These are phyloP conservation scores for Arabis hirsuta DNA, from an alignment of 345 rosid species.

Conservation along the genomic window DNA sequence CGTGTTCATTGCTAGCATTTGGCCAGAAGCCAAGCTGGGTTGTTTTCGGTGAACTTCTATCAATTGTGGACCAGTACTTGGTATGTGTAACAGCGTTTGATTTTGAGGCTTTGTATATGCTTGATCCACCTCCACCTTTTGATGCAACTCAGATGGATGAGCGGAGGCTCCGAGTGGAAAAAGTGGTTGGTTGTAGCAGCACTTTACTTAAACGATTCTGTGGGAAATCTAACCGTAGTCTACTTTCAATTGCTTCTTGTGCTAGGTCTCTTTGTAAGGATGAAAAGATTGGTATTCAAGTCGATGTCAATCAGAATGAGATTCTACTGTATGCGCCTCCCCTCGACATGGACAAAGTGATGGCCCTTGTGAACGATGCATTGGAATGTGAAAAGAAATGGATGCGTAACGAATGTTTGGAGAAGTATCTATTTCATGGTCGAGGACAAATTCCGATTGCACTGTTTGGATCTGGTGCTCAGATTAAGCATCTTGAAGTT, in stretches of 20 bases:
- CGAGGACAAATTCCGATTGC: slow-evolving; percentile 64
- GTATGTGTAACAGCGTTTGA: slow-evolving; percentile 90
- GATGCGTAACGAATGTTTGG: slow-evolving; percentile 75
- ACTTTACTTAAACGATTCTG: slow-evolving; percentile 67
- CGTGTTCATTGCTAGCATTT: slow-evolving; percentile 79
- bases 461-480: slow-evolving; percentile 87
- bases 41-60: slow-evolving; percentile 81
- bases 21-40: slow-evolving; percentile 88
- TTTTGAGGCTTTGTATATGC: slow-evolving; percentile 59
- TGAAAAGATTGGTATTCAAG: slow-evolving; percentile 65
- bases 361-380: slow-evolving; percentile 52
- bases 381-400: slow-evolving; percentile 65
- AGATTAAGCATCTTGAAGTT: slow-evolving; percentile 87
- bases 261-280: slow-evolving; percentile 57
- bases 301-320: slow-evolving; percentile 66
- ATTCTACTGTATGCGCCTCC: slow-evolving; percentile 64
- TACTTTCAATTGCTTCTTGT: slow-evolving; percentile 62
- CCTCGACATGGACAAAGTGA: slow-evolving; percentile 58
- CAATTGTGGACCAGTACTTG: slow-evolving; percentile 61
- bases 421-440: slow-evolving; percentile 63
- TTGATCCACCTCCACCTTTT: slow-evolving; percentile 75
- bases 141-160: slow-evolving; percentile 58
- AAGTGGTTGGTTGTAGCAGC: slow-evolving; percentile 65
- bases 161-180: slow-evolving; percentile 58
- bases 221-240: slow-evolving; percentile 63